Evolutionary conservation across 208 protist species (phyloP), one percentile per base, ranked within the genome.

Genomic region (Wallacemonas rigidus): DNA sequence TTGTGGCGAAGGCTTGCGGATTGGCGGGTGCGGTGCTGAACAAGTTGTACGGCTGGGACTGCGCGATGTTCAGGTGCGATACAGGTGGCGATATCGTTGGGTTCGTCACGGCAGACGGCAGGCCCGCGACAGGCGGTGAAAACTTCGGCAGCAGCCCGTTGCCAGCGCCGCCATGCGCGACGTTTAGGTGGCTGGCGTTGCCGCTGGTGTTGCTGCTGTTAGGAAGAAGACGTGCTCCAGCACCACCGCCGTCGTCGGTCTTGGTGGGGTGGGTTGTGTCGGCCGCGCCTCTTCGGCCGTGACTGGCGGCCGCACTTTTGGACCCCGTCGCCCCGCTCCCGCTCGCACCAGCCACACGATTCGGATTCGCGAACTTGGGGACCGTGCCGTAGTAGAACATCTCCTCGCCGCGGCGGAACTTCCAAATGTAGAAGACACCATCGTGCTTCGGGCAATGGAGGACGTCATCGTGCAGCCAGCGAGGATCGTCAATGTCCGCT

Each of bases 371-470:
- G 57, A 92, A 92, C 62, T 88, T 90, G 36, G 87, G 87, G 53
- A 90, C 79, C 14, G 87, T 92, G 41, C 85, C 87, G 76, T 92
- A 92, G 58, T 77, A 87, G 67, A 88, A 92, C 41, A 71, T 68
- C 69, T 82, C 75, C 6, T 62, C 63, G 8, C 80, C 79, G 5
- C 79, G 81, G 17, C 71, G 74, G 74, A 92, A 92, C 43, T 69
- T 67, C 85, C 87, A 92, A 47, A 92, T 76, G 64, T 85, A 89
- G 69, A 92, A 92, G 64, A 67, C 80, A 35, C 77, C 82, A 48
- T 89, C 79, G 57, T 77, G 80, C 3, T 87, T 68, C 26, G 50
- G 78, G 47, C 76, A 75, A 17, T 80, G 69, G 3, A 39, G 70
- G 40, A 54, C 69, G 40, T 68, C 55, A 69, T 85, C 67, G 51